Conservation (phyloP, 768 basidiomycete genomes). For the Psilocybe subaeruginosa region DNA sequence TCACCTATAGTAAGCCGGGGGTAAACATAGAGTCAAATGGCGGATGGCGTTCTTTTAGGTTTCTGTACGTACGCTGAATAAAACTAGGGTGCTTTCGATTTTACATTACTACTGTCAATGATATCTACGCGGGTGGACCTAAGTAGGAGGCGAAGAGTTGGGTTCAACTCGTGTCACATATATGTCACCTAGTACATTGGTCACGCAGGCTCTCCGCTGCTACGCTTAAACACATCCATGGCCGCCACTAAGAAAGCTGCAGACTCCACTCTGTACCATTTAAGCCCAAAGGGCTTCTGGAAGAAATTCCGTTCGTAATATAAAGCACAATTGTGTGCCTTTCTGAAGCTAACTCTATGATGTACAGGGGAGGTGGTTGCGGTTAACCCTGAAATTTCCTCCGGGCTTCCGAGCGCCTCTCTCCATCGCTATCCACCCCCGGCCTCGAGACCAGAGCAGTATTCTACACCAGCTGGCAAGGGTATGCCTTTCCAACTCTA, state of each 20-base stretch:
- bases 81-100: no score
- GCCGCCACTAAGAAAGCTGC: slow-evolving; percentile 79
- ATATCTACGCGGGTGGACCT: no score
- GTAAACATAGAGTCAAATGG: no score
- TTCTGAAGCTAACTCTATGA: slow-evolving; percentile 5
- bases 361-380: slow-evolving; percentile 76
- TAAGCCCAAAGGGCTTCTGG: slow-evolving; percentile 91
- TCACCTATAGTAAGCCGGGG: no score
- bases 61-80: no score
- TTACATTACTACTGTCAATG: no score
- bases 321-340: neutral
- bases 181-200: neutral
- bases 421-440: slow-evolving; percentile 85
- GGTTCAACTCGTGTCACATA: neutral
- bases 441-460: slow-evolving; percentile 84
- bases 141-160: no score
- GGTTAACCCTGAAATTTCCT: slow-evolving; percentile 90
- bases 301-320: slow-evolving; percentile 85
- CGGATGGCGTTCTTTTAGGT: no score
- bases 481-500: slow-evolving; percentile 45
- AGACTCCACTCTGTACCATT: slow-evolving; percentile 89
- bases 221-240: slow-evolving; percentile 42
- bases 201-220: slow-evolving; percentile 1
- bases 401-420: slow-evolving; percentile 78
- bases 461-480: slow-evolving; percentile 87